Evolutionary conservation across 148 eudicot genomes (phyloP).

Genomic region (Beta vulgaris): DNA sequence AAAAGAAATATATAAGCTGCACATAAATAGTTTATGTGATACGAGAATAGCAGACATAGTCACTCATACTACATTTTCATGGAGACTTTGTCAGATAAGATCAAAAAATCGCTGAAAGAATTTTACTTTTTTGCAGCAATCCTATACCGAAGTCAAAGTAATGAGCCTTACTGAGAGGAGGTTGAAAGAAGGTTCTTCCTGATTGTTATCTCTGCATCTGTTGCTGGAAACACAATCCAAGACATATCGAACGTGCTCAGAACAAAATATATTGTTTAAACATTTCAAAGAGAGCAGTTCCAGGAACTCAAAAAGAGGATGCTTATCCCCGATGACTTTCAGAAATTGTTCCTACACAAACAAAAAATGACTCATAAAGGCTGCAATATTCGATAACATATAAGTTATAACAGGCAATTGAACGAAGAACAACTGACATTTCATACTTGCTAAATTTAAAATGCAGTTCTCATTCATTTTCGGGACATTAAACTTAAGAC

Average conservation of each 20-base stretch:
- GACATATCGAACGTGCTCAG: slow-evolving; percentile 60
- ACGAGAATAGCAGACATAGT: neutral
- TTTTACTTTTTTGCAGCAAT: neutral
- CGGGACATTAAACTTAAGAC: neutral
- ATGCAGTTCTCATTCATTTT: slow-evolving; percentile 2
- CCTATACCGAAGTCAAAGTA: neutral
- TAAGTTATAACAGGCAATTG: neutral
- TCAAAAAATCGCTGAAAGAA: neutral
- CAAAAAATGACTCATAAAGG: slow-evolving; percentile 12
- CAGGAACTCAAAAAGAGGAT: slow-evolving; percentile 59
- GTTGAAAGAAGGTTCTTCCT: slow-evolving; percentile 41
- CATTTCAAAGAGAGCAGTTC: slow-evolving; percentile 62
- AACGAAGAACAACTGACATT: neutral
- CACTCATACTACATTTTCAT: too few species aligned
- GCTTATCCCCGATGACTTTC: slow-evolving; percentile 50
- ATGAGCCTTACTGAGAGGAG: slow-evolving; percentile 64
- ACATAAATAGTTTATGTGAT: neutral
- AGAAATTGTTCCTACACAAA: slow-evolving; percentile 57
- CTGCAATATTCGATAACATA: neutral
- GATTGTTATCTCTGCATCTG: slow-evolving; percentile 28
- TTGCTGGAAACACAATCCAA: slow-evolving; percentile 46
- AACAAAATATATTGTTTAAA: slow-evolving; percentile 61
- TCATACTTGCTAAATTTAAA: neutral
- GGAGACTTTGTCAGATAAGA: neutral
- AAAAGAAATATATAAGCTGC: neutral